Conservation (phyloP, 208 protist species). For the Leishmania aethiopica region DNA sequence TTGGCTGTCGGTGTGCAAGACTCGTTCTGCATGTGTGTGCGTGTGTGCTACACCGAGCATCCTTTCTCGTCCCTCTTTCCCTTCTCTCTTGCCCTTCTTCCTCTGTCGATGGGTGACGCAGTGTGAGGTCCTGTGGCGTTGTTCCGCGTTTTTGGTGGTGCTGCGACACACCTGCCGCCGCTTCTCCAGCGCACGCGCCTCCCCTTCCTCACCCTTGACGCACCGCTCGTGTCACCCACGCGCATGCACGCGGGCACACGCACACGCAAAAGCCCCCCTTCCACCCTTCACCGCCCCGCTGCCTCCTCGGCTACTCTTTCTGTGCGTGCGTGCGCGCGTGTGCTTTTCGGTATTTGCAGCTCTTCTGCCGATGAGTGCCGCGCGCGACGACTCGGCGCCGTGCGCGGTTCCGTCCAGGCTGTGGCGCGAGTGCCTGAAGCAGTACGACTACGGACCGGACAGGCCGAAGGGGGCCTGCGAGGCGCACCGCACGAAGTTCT, state of each 20-base stretch:
- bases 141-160: background rate
- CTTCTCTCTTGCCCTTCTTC: background rate
- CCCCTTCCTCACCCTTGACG: background rate
- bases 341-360: background rate
- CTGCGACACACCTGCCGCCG: background rate
- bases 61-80: background rate
- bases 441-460: slow-evolving; percentile 86
- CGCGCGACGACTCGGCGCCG: slow-evolving; percentile 39
- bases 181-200: background rate
- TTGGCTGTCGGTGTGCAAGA: background rate
- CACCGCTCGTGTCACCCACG: background rate
- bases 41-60: background rate
- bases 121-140: background rate
- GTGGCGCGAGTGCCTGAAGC: slow-evolving; percentile 87
- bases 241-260: background rate
- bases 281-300: background rate
- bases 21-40: background rate
- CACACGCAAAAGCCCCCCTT: background rate
- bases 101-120: background rate
- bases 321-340: background rate
- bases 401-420: slow-evolving; percentile 72
- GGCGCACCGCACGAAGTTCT: slow-evolving; percentile 64
- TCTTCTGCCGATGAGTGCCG: background rate
- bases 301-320: background rate
- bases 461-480: slow-evolving; percentile 73